Percentiles rank a stretch among this genome's conserved stretches.
These are phyloP conservation scores for Stagonosporopsis rhizophila DNA, from an alignment of 2,329 filamentous ascomycete genomes.

Conservation along the genomic window DNA sequence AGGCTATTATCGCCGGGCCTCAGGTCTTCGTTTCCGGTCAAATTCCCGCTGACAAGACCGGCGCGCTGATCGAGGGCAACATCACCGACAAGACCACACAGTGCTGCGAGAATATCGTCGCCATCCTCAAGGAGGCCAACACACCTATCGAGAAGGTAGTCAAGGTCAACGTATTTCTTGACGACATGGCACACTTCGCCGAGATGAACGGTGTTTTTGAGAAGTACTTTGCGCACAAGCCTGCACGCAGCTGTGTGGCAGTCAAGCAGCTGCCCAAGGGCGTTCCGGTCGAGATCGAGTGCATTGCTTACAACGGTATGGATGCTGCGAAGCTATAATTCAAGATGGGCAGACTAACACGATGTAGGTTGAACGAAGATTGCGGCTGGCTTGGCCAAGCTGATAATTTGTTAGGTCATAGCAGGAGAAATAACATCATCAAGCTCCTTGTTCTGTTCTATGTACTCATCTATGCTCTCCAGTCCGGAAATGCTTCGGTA, in stretches of 20 bases:
- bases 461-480: neutral
- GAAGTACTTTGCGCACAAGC: conserved; percentile 82
- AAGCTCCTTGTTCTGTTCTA: neutral
- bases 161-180: conserved; percentile 83
- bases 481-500: no score
- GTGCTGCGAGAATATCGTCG: conserved; percentile 80
- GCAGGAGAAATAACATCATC: neutral
- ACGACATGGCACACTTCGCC: conserved; percentile 88
- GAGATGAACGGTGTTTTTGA: conserved; percentile 87
- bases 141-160: conserved; percentile 81
- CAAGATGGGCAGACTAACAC: neutral
- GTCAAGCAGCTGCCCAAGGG: conserved; percentile 88
- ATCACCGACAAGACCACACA: conserved; percentile 73
- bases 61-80: conserved; percentile 67
- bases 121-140: conserved; percentile 82
- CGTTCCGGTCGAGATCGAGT: conserved; percentile 89
- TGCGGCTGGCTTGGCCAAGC: neutral
- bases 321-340: conserved; percentile 27
- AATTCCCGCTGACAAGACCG: conserved; percentile 73
- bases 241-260: conserved; percentile 86
- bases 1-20: conserved; percentile 72
- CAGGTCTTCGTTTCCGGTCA: conserved; percentile 76
- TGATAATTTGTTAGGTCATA: neutral
- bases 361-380: conserved; percentile 17
- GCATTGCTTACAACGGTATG: conserved; percentile 67